Evolutionary conservation across 768 basidiomycete species (phyloP).

Genomic region (Suillus plorans): DNA sequence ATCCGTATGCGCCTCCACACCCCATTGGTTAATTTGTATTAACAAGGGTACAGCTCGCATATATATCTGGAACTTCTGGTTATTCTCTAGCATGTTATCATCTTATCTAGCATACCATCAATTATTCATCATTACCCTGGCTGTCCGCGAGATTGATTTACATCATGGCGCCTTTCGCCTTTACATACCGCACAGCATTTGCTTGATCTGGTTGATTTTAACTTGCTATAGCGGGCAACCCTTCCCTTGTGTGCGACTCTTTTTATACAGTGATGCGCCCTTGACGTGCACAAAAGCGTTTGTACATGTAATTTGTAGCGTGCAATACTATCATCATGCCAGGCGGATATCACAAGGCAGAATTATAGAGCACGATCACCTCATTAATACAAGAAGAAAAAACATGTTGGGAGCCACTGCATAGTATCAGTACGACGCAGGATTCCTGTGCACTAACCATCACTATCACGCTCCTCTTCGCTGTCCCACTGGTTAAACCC

Average conservation of each 20-base stretch:
- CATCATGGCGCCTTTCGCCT: background rate
- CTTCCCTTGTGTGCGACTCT: background rate
- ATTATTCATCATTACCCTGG: conserved; percentile 17
- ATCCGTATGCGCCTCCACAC: conserved; percentile 19
- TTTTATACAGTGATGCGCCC: background rate
- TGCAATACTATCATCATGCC: conserved; percentile 1
- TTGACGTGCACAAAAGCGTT: background rate
- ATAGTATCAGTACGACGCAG: background rate
- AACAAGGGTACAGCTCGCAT: conserved; percentile 20
- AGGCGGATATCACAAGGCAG: background rate
- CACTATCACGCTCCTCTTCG: conserved; percentile 43
- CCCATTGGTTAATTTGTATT: conserved; percentile 8
- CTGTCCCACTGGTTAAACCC: conserved; percentile 53
- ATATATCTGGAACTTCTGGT: conserved; percentile 31
- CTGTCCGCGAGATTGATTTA: background rate
- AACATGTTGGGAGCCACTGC: background rate
- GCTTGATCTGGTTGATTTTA: background rate
- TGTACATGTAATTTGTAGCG: background rate
- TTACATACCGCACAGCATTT: background rate
- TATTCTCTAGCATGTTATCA: conserved; percentile 22
- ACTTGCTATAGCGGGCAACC: background rate
- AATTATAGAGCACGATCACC: background rate
- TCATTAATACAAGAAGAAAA: background rate
- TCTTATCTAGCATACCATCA: conserved; percentile 28
- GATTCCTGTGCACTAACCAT: conserved; percentile 10